Base-by-base conservation (phyloP, 1,139 yeast genomes). In the Scheffersomyces titani region DNA sequence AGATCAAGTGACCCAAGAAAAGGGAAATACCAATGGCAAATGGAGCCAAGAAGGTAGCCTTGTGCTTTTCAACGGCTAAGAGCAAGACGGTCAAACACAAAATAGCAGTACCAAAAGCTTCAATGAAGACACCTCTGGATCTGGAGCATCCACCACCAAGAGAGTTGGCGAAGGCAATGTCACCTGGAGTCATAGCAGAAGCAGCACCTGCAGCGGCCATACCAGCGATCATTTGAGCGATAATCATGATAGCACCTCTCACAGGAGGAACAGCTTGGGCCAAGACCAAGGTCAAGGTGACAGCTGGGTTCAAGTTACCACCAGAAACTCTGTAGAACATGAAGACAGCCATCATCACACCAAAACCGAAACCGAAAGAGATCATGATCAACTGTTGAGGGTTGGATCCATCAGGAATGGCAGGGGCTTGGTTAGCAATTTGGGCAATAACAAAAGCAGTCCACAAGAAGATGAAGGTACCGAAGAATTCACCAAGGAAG, bases 181-280 rank as follows among this genome's bases (percentile, higher is more conserved):
- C 80, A 60, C 97, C 97, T 50, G 97, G 97, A 46, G 96, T 89
- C 88, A 91, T 84, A 53, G 92, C 97, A 63, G 84, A 77, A 53
- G 93, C 97, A 51, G 92, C 94, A 72, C 92, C 97, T 58, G 96
- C 96, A 59, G 97, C 97, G 65, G 92, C 92, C 87, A 92, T 88
- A 74, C 97, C 97, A 54, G 89, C 97, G 70, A 90, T 73, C 67
- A 91, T 72, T 77, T 92, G 97, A 51, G 93, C 68, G 56, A 86
- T 54, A 73, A 84, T 74, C 86, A 89, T 85, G 56, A 89, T 71
- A 48, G 77, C 73, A 63, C 90, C 94, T 72, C 96, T 85, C 48
- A 88, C 59, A 56, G 94, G 92, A 50, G 91, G 83, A 60, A 89
- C 81, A 55, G 92, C 96, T 61, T 89, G 83, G 30, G 90, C 89